phyloP scores from a whole-genome alignment of 345 rosid genomes.

The Camelina sativa region DNA sequence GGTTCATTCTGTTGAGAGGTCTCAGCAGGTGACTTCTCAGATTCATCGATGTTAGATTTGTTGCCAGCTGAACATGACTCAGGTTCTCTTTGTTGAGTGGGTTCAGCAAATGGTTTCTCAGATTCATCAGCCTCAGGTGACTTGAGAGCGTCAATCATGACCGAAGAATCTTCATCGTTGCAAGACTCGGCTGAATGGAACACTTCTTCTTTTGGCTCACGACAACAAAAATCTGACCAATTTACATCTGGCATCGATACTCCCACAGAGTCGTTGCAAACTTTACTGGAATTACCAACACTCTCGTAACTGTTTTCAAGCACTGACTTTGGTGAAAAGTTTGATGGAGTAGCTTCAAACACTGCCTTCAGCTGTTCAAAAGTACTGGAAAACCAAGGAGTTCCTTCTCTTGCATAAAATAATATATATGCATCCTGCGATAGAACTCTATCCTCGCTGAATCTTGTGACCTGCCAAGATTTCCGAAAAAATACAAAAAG shows the following conservation, averaged over 20 bases:
- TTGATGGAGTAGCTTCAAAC: conserved; percentile 35
- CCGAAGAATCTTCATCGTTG: conserved; percentile 34
- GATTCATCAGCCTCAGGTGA: conserved; percentile 32
- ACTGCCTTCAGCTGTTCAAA: conserved; percentile 50
- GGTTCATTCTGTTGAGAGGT: conserved; percentile 28
- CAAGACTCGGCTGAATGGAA: conserved; percentile 1
- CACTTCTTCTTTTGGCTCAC: conserved; percentile 37
- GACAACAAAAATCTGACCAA: conserved; percentile 24
- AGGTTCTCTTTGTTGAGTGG: conserved; percentile 20
- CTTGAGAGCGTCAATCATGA: conserved; percentile 36
- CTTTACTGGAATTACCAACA: conserved; percentile 16
- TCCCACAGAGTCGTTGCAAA: conserved; percentile 34
- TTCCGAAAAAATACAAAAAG: background rate
- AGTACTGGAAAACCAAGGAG: conserved; percentile 78
- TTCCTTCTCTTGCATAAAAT: conserved; percentile 76
- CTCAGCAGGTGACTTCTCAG: conserved; percentile 27
- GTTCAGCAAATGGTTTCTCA: conserved; percentile 32
- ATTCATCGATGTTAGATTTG: conserved; percentile 9
- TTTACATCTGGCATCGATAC: conserved; percentile 15
- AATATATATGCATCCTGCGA: conserved; percentile 78
- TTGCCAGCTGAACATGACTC: conserved; percentile 22
- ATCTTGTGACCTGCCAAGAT: conserved; percentile 57
- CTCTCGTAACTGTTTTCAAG: conserved; percentile 40
- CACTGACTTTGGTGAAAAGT: conserved; percentile 76
- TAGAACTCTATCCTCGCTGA: conserved; percentile 60